These are phyloP conservation scores for Cladosporium sp. DNA, from an alignment of 2,329 filamentous ascomycete species.

Conservation along the genomic window DNA sequence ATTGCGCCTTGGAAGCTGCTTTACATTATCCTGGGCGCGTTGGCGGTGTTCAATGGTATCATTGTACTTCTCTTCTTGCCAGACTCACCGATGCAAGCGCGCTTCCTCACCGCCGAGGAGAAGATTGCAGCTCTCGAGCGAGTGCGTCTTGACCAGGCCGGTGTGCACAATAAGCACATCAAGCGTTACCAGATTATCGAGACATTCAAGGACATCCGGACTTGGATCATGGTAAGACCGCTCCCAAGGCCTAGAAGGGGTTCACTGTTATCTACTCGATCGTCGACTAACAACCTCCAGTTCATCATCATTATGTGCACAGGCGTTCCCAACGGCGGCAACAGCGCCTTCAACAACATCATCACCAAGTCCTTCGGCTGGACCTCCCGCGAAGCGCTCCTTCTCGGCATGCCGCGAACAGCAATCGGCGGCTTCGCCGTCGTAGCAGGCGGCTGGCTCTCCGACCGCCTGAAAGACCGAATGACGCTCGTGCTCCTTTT, in stretches of 20 bases:
- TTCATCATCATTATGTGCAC: slow-evolving; percentile 24
- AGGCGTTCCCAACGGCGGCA: slow-evolving; percentile 29
- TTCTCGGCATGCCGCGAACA: slow-evolving; percentile 28
- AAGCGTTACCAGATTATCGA: slow-evolving; percentile 25
- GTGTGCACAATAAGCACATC: slow-evolving; percentile 30
- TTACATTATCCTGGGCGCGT: slow-evolving; percentile 29
- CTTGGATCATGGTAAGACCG: slow-evolving; percentile 22
- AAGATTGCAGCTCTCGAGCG: slow-evolving; percentile 34
- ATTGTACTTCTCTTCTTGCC: slow-evolving; percentile 32
- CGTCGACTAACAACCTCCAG: too few relatives aligned
- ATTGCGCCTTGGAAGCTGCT: slow-evolving; percentile 26
- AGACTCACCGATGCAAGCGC: slow-evolving; percentile 34
- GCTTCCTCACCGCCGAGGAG: slow-evolving; percentile 32
- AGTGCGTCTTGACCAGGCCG: slow-evolving; percentile 33
- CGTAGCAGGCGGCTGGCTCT: slow-evolving; percentile 29
- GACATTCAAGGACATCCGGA: slow-evolving; percentile 22
- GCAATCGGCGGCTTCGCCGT: slow-evolving; percentile 25
- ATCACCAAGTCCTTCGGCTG: slow-evolving; percentile 31
- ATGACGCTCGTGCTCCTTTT: slow-evolving; percentile 41
- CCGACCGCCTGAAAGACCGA: slow-evolving; percentile 38
- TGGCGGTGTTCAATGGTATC: slow-evolving; percentile 27
- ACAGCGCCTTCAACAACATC: slow-evolving; percentile 35
- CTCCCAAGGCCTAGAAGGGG: too few relatives aligned
- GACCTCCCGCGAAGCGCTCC: slow-evolving; percentile 25
- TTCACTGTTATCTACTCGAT: too few relatives aligned